Conservation (phyloP, 2,329 filamentous ascomycete genomes). For the Nemania sp. region DNA sequence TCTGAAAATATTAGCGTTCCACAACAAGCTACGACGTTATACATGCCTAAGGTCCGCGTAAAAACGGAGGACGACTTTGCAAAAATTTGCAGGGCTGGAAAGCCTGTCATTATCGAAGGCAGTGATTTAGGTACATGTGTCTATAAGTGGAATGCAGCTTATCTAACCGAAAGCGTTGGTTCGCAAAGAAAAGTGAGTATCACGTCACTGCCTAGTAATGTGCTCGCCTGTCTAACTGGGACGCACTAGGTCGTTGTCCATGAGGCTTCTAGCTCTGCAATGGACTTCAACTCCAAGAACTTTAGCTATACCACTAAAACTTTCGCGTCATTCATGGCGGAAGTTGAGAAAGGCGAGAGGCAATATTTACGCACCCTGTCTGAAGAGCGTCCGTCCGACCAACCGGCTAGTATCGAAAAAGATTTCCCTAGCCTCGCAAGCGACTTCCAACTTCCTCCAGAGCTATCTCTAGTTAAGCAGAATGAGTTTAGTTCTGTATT, state of each 20-base stretch:
- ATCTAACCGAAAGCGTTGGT: slow-evolving; percentile 74
- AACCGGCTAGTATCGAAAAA: slow-evolving; percentile 74
- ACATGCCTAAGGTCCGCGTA: slow-evolving; percentile 66
- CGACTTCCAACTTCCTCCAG: slow-evolving; percentile 77
- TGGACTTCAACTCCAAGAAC: slow-evolving; percentile 88
- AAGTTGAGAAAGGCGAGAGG: slow-evolving; percentile 68
- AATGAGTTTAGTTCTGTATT: slow-evolving; percentile 82
- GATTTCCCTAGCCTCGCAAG: slow-evolving; percentile 78
- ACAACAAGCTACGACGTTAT: slow-evolving; percentile 47
- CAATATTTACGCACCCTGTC: slow-evolving; percentile 86
- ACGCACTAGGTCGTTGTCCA: slow-evolving; percentile 75
- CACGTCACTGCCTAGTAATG: neutral
- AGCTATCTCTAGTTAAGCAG: slow-evolving; percentile 69
- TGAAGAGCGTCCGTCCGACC: slow-evolving; percentile 72
- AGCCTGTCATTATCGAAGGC: slow-evolving; percentile 74
- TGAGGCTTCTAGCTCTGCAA: slow-evolving; percentile 71
- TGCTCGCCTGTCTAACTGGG: slow-evolving; percentile 14
- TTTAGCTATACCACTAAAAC: slow-evolving; percentile 78
- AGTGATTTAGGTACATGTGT: slow-evolving; percentile 76
- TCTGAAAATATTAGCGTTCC: neutral
- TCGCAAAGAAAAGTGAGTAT: slow-evolving; percentile 67
- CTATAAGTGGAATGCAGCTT: slow-evolving; percentile 74
- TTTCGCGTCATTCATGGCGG: slow-evolving; percentile 75
- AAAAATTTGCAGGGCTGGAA: slow-evolving; percentile 66
- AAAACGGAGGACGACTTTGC: slow-evolving; percentile 68